Evolutionary conservation across 75 land plant genomes (phyloP), one percentile per base, ranked within the genome.

Genomic region (Sequoia sempervirens): DNA sequence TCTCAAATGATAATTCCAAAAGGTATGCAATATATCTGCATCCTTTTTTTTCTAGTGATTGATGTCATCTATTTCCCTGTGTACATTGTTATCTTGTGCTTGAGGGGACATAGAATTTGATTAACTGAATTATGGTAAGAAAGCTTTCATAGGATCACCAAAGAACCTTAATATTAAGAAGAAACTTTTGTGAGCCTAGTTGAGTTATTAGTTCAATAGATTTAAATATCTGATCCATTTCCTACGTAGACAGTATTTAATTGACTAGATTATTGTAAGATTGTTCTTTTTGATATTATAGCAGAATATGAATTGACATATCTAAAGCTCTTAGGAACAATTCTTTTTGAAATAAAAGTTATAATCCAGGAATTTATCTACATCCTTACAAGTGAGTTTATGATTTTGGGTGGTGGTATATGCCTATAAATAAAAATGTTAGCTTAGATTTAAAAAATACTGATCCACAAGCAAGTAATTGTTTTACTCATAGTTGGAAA

Each of bases 1-100:
- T 91, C 99, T 79, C 96, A 91, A 82, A 81, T 95, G 85, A 86
- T 87, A 58, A 81, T 85, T 26, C 86, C 89, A 70, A 90, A 86
- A 95, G 97, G 97, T 95, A 89, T 10, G 36, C 30, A 17, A 56
- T 64, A 30, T 56, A 6, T 15, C 43, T 56, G 20, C 41, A 20
- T 81, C 28, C 46, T 82, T 38, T 23, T 70, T 11, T 37, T 30
- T 50, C 2, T 82, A 32, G 58, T 50, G 46, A 34, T 81, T 26
- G 34, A 58, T 30, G 36, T 32, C 28, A 28, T 46, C 20, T 81
- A 23, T 61, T 61, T 53, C 56, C 41, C 36, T 30, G 52, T 81
- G 32, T 81, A 47, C 36, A 34, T 50, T 46, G 36, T 70, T 30
- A 7, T 46, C 38, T 81, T 81, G 26, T 32, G n/a, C 53, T 10